phyloP scores from a whole-genome alignment of 495 filamentous ascomycete species.

The Geoglossum glabrum region DNA sequence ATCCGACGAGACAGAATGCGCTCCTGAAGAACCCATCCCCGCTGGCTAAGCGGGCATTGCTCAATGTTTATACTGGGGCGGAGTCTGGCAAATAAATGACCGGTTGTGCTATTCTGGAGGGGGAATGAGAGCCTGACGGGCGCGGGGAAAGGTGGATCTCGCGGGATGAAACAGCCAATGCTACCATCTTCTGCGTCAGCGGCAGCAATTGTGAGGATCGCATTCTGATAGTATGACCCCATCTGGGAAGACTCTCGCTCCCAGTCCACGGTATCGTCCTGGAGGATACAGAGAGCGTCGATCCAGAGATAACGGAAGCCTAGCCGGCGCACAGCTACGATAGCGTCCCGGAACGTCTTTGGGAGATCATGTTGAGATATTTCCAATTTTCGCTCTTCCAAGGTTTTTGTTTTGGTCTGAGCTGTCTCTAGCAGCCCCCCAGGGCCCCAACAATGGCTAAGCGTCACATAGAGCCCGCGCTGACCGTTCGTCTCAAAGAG shows the following conservation, averaged over 20 bases:
- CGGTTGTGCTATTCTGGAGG: neutral
- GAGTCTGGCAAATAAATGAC: neutral
- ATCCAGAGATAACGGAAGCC: conserved; percentile 4
- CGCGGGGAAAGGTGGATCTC: neutral
- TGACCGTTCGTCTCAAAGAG: neutral
- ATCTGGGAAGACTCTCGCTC: neutral
- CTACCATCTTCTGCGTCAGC: neutral
- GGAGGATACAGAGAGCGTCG: conserved; percentile 2
- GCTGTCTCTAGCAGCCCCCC: neutral
- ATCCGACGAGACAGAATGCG: neutral
- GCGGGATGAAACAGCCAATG: neutral
- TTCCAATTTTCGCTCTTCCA: neutral
- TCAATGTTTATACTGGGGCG: neutral
- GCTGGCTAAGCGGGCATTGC: neutral
- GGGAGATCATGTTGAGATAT: neutral
- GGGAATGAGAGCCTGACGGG: neutral
- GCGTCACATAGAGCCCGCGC: neutral
- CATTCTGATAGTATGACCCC: neutral
- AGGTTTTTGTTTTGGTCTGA: neutral
- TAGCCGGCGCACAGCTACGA: neutral
- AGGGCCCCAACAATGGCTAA: neutral
- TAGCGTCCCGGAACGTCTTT: conserved; percentile 1
- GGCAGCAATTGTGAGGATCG: neutral
- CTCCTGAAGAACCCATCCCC: neutral
- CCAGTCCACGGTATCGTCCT: conserved; percentile 3